Evolutionary conservation across 306 rosid genomes (phyloP).

Genomic region (Pueraria montana): DNA sequence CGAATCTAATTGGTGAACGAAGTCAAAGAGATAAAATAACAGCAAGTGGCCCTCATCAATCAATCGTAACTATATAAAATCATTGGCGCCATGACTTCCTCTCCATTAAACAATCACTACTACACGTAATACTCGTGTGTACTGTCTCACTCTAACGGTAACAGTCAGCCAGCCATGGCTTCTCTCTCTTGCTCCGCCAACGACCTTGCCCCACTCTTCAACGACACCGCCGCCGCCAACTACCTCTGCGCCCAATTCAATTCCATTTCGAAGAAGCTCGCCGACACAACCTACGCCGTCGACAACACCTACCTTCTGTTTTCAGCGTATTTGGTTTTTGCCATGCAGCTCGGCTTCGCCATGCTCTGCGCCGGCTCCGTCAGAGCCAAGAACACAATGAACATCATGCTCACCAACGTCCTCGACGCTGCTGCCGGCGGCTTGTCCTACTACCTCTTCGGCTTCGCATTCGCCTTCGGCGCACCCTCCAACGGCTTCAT

Average conservation of each 20-base stretch:
- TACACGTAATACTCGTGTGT: too few relatives aligned
- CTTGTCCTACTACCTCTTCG: constrained; percentile 82
- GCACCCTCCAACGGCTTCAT: constrained; percentile 81
- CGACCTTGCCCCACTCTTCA: constrained; percentile 58
- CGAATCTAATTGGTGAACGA: background rate
- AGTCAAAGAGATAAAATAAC: background rate
- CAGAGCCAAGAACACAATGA: constrained; percentile 91
- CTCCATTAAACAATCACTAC: too few relatives aligned
- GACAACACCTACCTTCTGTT: constrained; percentile 61
- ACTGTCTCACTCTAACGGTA: background rate
- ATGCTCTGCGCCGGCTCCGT: constrained; percentile 95
- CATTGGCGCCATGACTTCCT: background rate
- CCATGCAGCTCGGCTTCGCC: constrained; percentile 97
- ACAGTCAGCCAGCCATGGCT: constrained; percentile 48
- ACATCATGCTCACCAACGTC: constrained; percentile 95
- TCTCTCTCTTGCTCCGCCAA: constrained; percentile 66
- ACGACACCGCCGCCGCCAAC: constrained; percentile 54
- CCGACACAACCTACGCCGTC: constrained; percentile 66
- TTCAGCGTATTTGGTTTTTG: constrained; percentile 88
- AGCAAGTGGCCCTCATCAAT: background rate
- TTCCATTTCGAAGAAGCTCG: constrained; percentile 50
- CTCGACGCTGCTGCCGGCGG: constrained; percentile 87
- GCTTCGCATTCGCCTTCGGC: constrained; percentile 85
- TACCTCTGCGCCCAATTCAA: constrained; percentile 67
- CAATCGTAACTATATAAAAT: background rate